Base-by-base conservation (phyloP, 495 filamentous ascomycete genomes). In the Sphaerosporella brunnea region DNA sequence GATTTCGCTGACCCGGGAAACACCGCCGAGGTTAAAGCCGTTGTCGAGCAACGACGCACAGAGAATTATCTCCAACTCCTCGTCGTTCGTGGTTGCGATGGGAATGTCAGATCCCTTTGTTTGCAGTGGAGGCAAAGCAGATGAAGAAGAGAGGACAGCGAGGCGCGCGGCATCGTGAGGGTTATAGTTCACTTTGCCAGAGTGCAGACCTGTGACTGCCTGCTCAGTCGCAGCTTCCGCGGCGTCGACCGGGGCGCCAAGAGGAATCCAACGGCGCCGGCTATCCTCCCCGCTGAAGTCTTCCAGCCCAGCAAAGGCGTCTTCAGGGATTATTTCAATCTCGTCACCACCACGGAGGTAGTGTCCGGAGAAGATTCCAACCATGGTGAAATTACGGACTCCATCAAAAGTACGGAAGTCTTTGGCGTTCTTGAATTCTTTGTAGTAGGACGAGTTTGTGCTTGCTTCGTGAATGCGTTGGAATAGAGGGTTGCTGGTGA, bases 31-130 rank as follows among this genome's bases (percentile, higher is more conserved):
- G 50, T 72, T 72, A 50, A 63, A 53, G 30, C 66, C 59, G 39
- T 65, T 68, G 51, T 64, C 59, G 49, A 72, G 65, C 5, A 70
- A 66, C 5, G 69, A 69, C n/a, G 69, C 68, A 38, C 69, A 48
- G 45, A 71, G 49, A 36, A 68, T 64, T 30, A 71, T 50, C 19
- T 60, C 30, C 20, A 10, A 25, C 13, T 43, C 20, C 3, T 43
- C 23, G 2, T 20, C 16, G 44, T 4, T 8, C 4, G 20, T 23
- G 28, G 44, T 47, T 4, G 44, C n/a, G n/a, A 10, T 18, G 36
- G 46, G 23, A 16, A 18, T 23, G 35, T 37, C 37, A 15, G 37
- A 16, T 11, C 41, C 18, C 38, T 51, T 51, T 11, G 49, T 51
- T 39, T 51, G 49, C 15, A 51, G 11, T 13, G 49, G 21, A 8